A percentile compares a stretch with the other conserved stretches of the same genome.
Conservation (phyloP, 2,329 filamentous ascomycete species). For the Colletotrichum shisoi region DNA sequence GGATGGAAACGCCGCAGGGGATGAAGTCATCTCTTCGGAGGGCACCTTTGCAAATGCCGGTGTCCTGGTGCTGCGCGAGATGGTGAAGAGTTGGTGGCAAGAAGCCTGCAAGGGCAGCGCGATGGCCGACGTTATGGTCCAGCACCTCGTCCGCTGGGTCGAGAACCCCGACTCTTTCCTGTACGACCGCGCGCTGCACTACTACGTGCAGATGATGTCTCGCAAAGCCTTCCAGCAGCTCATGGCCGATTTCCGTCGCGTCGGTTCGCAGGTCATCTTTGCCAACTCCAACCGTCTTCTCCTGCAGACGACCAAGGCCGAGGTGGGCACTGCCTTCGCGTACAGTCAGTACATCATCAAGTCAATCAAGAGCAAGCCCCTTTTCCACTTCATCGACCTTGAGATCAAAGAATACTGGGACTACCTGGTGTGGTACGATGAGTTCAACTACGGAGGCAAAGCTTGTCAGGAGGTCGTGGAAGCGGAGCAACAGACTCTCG, state of each 20-base stretch:
- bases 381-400: constrained; percentile 96
- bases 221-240: constrained; percentile 96
- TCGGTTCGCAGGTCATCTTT: constrained; percentile 95
- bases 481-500: constrained; percentile 74
- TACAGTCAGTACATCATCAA: constrained; percentile 98
- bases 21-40: constrained; percentile 59
- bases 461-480: constrained; percentile 85
- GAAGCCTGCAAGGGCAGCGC: constrained; percentile 88
- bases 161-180: constrained; percentile 92
- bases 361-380: constrained; percentile 91
- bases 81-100: constrained; percentile 99
- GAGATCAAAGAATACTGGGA: constrained; percentile 99
- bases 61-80: constrained; percentile 88
- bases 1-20: constrained; percentile 69
- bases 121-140: constrained; percentile 98
- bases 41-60: constrained; percentile 88
- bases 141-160: constrained; percentile 96
- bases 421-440: constrained; percentile 97
- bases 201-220: constrained; percentile 99
- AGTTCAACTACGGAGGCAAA: constrained; percentile 98
- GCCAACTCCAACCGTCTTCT: constrained; percentile 88
- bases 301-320: constrained; percentile 93
- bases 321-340: constrained; percentile 94
- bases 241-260: constrained; percentile 94
- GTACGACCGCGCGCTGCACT: constrained; percentile 91